Evolutionary conservation across 2,329 filamentous ascomycete genomes (phyloP).

Genomic region (Alternaria dauci): DNA sequence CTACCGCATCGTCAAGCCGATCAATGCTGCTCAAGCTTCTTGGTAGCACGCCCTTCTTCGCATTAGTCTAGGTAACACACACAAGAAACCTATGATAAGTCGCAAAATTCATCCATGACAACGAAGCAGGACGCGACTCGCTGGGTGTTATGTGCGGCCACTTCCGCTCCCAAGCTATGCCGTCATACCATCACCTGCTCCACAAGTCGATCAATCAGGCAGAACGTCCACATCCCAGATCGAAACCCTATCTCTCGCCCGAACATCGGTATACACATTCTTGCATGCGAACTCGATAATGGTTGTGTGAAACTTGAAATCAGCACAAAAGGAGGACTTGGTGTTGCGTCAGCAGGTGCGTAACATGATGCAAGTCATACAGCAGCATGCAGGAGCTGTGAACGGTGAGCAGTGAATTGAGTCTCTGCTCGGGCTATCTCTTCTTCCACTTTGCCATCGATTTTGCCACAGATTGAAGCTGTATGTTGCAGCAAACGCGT

Average conservation of each 20-base stretch:
- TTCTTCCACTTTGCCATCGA: not conserved
- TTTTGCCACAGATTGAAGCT: not conserved
- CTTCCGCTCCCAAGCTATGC: conserved; percentile 1
- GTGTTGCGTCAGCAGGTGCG: conserved; percentile 17
- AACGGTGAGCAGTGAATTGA: conserved; percentile 7
- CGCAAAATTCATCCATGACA: not conserved
- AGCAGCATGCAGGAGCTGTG: conserved; percentile 5
- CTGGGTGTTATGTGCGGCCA: not conserved
- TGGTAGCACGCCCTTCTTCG: not conserved
- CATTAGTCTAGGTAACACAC: not conserved
- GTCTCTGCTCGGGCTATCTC: not conserved
- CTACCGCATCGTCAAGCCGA: not conserved
- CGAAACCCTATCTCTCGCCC: conserved; percentile 5
- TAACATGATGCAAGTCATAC: conserved; percentile 18
- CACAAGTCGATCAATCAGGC: not conserved
- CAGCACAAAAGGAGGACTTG: not conserved
- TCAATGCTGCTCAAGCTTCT: not conserved
- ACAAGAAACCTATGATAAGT: not conserved
- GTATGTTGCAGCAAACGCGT: not conserved
- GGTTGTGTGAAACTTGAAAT: conserved; percentile 2
- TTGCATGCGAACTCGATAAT: not conserved
- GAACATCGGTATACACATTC: conserved; percentile 7
- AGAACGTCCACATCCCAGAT: not conserved
- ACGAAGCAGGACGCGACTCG: not conserved
- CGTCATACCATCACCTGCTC: conserved; percentile 4